Base-by-base conservation (phyloP, 129 eudicot species). In the Mikania micrantha region DNA sequence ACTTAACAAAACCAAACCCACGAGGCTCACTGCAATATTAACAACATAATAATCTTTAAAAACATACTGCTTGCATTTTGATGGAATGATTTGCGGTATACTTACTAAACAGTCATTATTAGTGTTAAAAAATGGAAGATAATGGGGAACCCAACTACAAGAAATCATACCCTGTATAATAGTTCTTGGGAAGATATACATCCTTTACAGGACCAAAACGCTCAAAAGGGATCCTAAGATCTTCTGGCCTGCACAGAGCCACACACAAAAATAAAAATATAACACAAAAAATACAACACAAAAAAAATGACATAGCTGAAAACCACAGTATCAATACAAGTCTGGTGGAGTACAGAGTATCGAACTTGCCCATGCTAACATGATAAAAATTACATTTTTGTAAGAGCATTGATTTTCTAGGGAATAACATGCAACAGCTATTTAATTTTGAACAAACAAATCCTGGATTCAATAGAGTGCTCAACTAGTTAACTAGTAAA, bases 1-100 rank as follows among this genome's bases (percentile, higher is more conserved):
- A 91, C 80, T 91, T 91, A 56, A 91, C 95, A 78, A 91, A 91
- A 64, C 95, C 97, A 87, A 91, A 87, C 19, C 97, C 97, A 29
- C 97, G 91, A 19, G 95, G 81, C 74, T 87, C 95, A 70, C 97
- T 90, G 74, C 66, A 74, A 61, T 20, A 78, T 66, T 16, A 58
- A 36, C 2, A 34, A 36, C 41, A 21, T 38, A 27, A 42, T 21
- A 12, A 25, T 56, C 19, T 56, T 19, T 56, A 56, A 56, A n/a
- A 53, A 53, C 9, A 22, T 5, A 56, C 35, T 7, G 13, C 62
- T 56, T 25, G 62, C 62, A 56, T 56, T 28, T 56, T 5, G 38
- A 25, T 25, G 62, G 9, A 20, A 56, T 27, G 27, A 9, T 28
- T 56, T 20, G 58, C 58, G 17, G 32, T 24, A 44, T 9, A 17